These are phyloP conservation scores for Ganoderma lingzhi DNA, from an alignment of 1,284 basidiomycete genomes.

Conservation along the genomic window DNA sequence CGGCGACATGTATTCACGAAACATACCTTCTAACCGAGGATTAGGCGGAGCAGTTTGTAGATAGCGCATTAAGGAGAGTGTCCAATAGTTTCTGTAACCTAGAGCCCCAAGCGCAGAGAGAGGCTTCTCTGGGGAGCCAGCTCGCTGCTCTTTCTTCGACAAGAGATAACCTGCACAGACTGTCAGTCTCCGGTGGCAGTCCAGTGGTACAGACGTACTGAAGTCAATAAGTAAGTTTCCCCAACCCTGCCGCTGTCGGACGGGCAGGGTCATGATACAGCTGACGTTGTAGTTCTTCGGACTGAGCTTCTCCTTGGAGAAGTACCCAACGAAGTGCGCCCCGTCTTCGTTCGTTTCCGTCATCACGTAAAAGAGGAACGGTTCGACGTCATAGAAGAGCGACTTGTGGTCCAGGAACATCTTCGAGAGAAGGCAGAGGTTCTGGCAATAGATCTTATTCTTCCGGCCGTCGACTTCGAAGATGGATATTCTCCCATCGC, in stretches of 20 bases:
- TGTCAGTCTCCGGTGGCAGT: slow-evolving; percentile 10
- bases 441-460: slow-evolving; percentile 99
- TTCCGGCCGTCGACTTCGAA: slow-evolving; percentile 99
- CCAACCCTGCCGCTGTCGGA: slow-evolving; percentile 95
- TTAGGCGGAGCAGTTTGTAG: slow-evolving; percentile 68
- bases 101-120: slow-evolving; percentile 90
- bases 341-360: slow-evolving; percentile 91
- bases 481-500: slow-evolving; percentile 88
- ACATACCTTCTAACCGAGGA: slow-evolving; percentile 79
- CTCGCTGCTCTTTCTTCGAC: slow-evolving; percentile 91
- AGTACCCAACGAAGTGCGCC: slow-evolving; percentile 97
- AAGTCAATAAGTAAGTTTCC: slow-evolving; percentile 96
- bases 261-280: slow-evolving; percentile 99
- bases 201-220: slow-evolving; percentile 68
- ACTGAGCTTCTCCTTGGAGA: slow-evolving; percentile 98
- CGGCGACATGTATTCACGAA: slow-evolving; percentile 16
- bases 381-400: slow-evolving; percentile 99
- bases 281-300: slow-evolving; percentile 97
- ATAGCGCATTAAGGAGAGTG: slow-evolving; percentile 87
- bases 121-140: slow-evolving; percentile 93
- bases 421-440: slow-evolving; percentile 97
- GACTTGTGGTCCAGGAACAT: slow-evolving; percentile 99
- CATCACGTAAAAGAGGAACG: slow-evolving; percentile 99
- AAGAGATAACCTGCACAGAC: slow-evolving; percentile 84
- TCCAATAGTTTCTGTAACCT: slow-evolving; percentile 97